Evolutionary conservation across 2,329 filamentous ascomycete species (phyloP), one percentile per base, ranked within the genome.

Genomic region (Colletotrichum neosansevieriae): DNA sequence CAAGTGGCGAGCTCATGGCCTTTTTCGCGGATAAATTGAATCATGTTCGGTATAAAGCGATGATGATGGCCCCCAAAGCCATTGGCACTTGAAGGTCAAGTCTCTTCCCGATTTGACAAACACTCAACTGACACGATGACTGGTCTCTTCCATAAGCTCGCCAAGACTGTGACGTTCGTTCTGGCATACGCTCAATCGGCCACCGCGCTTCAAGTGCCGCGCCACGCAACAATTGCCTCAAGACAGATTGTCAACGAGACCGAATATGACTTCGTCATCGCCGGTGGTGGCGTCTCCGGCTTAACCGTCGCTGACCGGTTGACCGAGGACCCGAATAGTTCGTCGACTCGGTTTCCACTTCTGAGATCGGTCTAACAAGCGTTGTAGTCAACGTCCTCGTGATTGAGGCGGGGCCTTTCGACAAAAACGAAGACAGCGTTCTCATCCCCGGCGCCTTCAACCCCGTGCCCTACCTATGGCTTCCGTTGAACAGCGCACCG

Each of bases 391-490:
- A 54, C 24, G 75, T 76, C 4, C 72, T 77, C 7, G 74, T 76
- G 42, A 74, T 77, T 6, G 75, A 77, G 51, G 71, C 72, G 19
- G 73, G 75, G 2, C 74, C 75, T 3, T 70, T 75, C 13, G 73
- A 76, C 64, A 56, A 71, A 21, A 69, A 73, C 17, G 71, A 75
- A 21, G 71, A 76, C 69, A 68, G 70, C 9, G 72, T 79, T 11
- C 70, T 76, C 19, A 59, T 77, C 4, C 76, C 76, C 6, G 77
- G 76, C 4, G 71, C 72, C 12, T 78, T 71, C 69, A 71, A 72
- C 56, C 76, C 76, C 0, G 73, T 59, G 3, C 58, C 71, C 3
- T 78, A 77, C 53, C 72, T 79, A 47, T 78, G 76, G 75, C 73
- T 72, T 1, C 68, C 65, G 4, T 67, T 76, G 12, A 53, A 62